Percentiles rank a stretch among this genome's conserved stretches.
Evolutionary conservation across 176 grass and related monocot genomes (phyloP).

Genomic region (Oryza glumipatula): DNA sequence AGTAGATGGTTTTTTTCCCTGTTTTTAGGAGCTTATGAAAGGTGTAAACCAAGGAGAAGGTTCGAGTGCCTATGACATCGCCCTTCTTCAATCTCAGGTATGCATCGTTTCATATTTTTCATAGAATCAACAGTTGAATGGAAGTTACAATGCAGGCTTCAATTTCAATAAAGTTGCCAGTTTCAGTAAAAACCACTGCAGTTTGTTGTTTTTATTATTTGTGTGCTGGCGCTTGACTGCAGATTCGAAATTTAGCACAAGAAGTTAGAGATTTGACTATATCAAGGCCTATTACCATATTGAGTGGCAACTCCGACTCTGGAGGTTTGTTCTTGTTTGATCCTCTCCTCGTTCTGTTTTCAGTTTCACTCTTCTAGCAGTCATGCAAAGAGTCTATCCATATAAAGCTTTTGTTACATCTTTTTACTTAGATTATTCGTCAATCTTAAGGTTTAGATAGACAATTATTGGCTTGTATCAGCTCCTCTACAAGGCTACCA

Average conservation of each 20-base stretch:
- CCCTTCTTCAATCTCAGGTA: conserved; percentile 94
- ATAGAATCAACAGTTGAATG: neutral
- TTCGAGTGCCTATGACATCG: conserved; percentile 62
- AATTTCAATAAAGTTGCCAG: neutral
- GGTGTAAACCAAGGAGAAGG: conserved; percentile 72
- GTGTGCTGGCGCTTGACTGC: conserved; percentile 31
- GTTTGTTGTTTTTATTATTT: conserved; percentile 6
- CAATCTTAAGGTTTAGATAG: conserved; percentile 11
- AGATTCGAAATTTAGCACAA: conserved; percentile 91
- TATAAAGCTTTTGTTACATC: conserved; percentile 21
- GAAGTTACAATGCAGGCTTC: conserved; percentile 11
- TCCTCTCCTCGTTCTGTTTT: neutral
- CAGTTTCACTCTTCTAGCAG: neutral
- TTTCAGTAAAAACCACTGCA: neutral
- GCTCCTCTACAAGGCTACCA: neutral
- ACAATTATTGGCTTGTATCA: neutral
- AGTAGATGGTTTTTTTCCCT: neutral
- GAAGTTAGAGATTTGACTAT: conserved; percentile 85
- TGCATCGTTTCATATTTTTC: conserved; percentile 21
- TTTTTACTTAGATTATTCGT: conserved; percentile 26
- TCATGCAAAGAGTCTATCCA: conserved; percentile 17
- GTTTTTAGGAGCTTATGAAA: conserved; percentile 77
- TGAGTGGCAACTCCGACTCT: conserved; percentile 70
- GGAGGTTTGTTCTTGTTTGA: conserved; percentile 54
- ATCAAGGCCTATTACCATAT: conserved; percentile 82